phyloP scores from a whole-genome alignment of 306 rosid genomes.

The Lithocarpus polystachyus region DNA sequence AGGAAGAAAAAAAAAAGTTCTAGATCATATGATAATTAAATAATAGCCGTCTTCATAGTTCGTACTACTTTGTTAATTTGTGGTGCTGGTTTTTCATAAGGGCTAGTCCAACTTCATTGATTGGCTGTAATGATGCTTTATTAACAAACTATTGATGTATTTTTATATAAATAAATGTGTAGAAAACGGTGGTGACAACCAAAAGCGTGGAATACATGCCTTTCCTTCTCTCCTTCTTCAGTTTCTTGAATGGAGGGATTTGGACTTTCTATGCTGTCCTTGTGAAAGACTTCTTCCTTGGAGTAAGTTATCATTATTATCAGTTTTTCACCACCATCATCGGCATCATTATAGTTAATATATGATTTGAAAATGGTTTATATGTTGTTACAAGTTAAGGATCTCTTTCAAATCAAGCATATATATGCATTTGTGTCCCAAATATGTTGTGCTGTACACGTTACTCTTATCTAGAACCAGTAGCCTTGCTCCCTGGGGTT shows the following conservation, averaged over 20 bases:
- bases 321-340: background rate
- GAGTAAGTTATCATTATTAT: background rate
- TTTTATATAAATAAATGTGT: background rate
- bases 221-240: constrained; percentile 32
- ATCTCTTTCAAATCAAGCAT: background rate
- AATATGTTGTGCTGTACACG: background rate
- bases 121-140: no score
- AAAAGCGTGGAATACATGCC: constrained; percentile 52
- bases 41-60: no score
- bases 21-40: no score
- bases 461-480: background rate
- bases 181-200: constrained; percentile 38
- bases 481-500: no score
- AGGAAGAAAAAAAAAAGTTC: no score
- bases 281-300: background rate
- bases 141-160: background rate
- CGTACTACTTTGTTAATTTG: no score
- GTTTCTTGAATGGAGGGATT: constrained; percentile 37
- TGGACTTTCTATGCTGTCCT: constrained; percentile 27
- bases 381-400: background rate
- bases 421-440: background rate
- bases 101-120: no score
- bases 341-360: background rate
- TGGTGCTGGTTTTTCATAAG: no score
- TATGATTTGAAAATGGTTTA: no score